phyloP scores from a whole-genome alignment of 2,329 filamentous ascomycete species.

The Neurospora sp. region DNA sequence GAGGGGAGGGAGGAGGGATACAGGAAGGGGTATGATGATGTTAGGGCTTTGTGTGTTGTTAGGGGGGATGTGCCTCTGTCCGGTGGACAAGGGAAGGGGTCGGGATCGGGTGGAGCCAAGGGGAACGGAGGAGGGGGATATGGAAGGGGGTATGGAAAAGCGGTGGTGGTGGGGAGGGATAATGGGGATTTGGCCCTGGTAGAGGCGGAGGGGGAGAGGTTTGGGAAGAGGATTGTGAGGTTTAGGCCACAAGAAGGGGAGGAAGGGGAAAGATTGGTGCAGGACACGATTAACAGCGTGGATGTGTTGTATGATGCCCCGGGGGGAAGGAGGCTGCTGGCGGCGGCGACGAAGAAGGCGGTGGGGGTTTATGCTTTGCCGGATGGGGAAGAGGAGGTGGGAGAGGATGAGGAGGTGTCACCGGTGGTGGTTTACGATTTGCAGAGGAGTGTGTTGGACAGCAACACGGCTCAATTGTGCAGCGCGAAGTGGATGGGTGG shows the following conservation, averaged over 20 bases:
- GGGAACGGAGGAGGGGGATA: slow-evolving; percentile 31
- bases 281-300: slow-evolving; percentile 26
- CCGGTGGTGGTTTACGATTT: slow-evolving; percentile 18
- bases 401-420: slow-evolving; percentile 3
- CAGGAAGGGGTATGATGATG: slow-evolving; percentile 36
- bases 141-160: slow-evolving; percentile 23
- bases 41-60: slow-evolving; percentile 37
- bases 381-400: not conserved
- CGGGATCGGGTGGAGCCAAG: slow-evolving; percentile 22
- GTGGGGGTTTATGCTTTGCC: slow-evolving; percentile 26
- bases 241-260: slow-evolving; percentile 17
- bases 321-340: slow-evolving; percentile 19
- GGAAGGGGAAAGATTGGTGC: slow-evolving; percentile 4
- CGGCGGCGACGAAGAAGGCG: slow-evolving; percentile 25
- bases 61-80: slow-evolving; percentile 13
- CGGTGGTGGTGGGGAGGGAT: slow-evolving; percentile 36
- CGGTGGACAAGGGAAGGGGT: too few relatives aligned
- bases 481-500: slow-evolving; percentile 35
- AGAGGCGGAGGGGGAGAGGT: slow-evolving; percentile 26
- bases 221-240: slow-evolving; percentile 22
- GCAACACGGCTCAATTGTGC: slow-evolving; percentile 15
- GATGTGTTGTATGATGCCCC: slow-evolving; percentile 20
- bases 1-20: slow-evolving; percentile 31
- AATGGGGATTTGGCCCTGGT: slow-evolving; percentile 39
- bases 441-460: slow-evolving; percentile 5